Base-by-base conservation (phyloP, 352 stramenopile species). In the Globisporangium mamillatum region DNA sequence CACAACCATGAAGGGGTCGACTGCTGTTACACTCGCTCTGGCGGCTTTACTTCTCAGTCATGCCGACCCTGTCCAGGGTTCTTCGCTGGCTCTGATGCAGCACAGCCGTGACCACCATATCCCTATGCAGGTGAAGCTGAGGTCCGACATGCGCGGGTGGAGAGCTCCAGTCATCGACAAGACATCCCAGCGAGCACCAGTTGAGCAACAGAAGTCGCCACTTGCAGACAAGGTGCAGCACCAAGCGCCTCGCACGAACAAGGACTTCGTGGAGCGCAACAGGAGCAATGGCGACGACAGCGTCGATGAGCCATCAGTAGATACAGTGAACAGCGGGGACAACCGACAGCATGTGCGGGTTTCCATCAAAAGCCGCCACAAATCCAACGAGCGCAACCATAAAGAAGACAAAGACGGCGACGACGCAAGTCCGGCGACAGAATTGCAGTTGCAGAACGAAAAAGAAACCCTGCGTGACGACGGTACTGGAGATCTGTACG, bases 141-240 rank as follows among this genome's bases (percentile, higher is more conserved):
- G 61, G 14, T 12, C 41, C 0, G 22, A 50, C 12, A 12, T 25
- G 3, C 55, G 20, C 44, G 64, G 58, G 8, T 69, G 64, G 64
- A 16, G 22, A 14, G 64, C 64, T 22, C 64, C 64, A 1, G 55
- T 64, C 9, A 38, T 69, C 6, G 64, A 69, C 44, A 60, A 64
- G 41, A 60, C 12, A 10, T 32, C 22, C 29, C 55, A 52, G 64
- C 20, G 8, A 50, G 22, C 27, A 6, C 1, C 34, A 4, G 27
- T 18, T 12, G 32, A 59, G n/a, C 16, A 59, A 14, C 61, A 52
- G 22, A 22, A 60, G n/a, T n/a, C 22, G 14, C 24, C 59, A 18
- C 25, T 61, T 48, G 29, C 34, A 3, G 14, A 61, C 14, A 44
- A 46, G 27, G 18, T 1, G 5, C 22, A 32, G 9, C 24, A 55